Evolutionary conservation across 2,329 filamentous ascomycete genomes (phyloP), one percentile per base, ranked within the genome.

Genomic region (Aspergillus terreus): DNA sequence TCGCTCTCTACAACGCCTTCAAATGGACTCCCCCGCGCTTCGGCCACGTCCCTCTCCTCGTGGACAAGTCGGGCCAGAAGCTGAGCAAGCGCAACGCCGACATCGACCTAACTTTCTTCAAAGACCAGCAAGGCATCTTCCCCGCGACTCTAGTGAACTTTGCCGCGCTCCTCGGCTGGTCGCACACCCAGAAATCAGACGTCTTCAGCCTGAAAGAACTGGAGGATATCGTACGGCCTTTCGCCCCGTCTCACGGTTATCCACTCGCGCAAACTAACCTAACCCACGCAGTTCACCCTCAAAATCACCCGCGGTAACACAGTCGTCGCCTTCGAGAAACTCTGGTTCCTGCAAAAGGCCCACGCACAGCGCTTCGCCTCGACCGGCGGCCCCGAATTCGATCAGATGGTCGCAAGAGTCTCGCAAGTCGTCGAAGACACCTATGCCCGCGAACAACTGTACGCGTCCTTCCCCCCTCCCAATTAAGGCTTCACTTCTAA

Each of bases 241-340:
- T 19, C n/a, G 0, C n/a, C 43, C 17, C 2, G 27, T 32, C 19
- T 19, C 19, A 19, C 19, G 2, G 19, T 9, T 6, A 33, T 17
- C 15, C 21, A 6, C 12, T 11, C 21, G 17, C 27, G 25, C 6
- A 47, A 6, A 9, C 48, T 50, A 49, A 21, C 41, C 17, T 9
- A 30, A 36, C 45, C 17, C 47, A 17, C 41, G 14, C 53, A 90
- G 82, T 92, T 96, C 66, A 84, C 85, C 43, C 79, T 95, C 58
- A 91, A 90, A 64, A 95, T 96, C 72, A 97, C 91, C 3, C 89
- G 87, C 61, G 92, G 92, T 9, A 92, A 96, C 67, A 90, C 92
- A 6, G 86, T 87, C 12, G 89, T 96, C 15, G 84, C 87, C 17
- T 81, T 86, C 46, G 83, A 85, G 45, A 99, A 97, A 66, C 79